Base-by-base conservation (phyloP, 2,329 filamentous ascomycete genomes). In the Claviceps citrina region DNA sequence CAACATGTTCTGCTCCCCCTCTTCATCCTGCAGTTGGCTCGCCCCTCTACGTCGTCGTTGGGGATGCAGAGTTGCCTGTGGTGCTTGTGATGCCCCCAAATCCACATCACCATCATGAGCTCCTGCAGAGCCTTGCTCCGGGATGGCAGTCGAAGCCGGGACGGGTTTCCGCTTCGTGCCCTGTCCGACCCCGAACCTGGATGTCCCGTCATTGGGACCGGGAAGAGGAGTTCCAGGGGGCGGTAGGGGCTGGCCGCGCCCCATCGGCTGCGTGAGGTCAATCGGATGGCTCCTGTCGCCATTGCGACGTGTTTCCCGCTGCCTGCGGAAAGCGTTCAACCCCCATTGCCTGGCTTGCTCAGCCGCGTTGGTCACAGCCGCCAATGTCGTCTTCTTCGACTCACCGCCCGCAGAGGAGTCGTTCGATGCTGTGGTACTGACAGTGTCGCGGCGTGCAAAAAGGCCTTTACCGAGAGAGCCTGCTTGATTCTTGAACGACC, bases 191-290 rank as follows among this genome's bases (percentile, higher is more conserved):
- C 68, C 71, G 33, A 71, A 70, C 51, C 72, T 75, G 6, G 73
- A 69, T 42, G 66, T 71, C 40, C 67, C 72, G 27, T 77, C 73
- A 1, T 79, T 80, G 31, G 67, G 73, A 2, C 58, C 53, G 5
- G 86, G 85, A 1, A 93, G 67, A 3, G 86, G 85, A 33, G 72
- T 78, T 2, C 85, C 86, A 2, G 81, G 83, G 7, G 85, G 84
- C 35, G 84, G 85, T 15, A 93, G 64, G 1, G 85, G 85, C 49
- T 81, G 79, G 0, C 85, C 85, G 30, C 85, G 73, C 1, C 86
- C 86, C 65, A 93, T 85, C 2, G 85, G 85, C 49, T 84, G 73
- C 47, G 57, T 61, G 43, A 71, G 47, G 60, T 75, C 57, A 44
- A 74, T 54, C 7, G 54, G 54, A 19, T 43, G 51, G 19, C 47